Conservation (phyloP, 2,329 filamentous ascomycete genomes). For the Alternaria arborescens region DNA sequence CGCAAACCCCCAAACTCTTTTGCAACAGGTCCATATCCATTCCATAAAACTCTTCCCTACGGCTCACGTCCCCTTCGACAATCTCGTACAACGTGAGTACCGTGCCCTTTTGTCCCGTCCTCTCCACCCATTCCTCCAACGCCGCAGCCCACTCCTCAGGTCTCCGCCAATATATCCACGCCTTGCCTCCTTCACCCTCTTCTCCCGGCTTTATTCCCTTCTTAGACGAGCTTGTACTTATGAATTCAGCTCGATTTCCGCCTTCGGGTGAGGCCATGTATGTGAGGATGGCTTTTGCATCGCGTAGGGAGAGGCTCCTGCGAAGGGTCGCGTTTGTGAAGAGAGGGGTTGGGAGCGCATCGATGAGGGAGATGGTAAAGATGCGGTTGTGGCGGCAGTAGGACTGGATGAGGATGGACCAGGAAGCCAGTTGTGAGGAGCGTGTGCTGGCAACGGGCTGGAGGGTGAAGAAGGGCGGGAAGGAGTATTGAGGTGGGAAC, state of each 20-base stretch:
- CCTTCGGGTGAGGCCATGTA: constrained; percentile 65
- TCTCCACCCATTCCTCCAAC: constrained; percentile 81
- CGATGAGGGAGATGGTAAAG: constrained; percentile 75
- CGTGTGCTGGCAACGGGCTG: constrained; percentile 78
- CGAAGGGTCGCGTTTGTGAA: constrained; percentile 60
- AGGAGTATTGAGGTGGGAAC: constrained; percentile 68
- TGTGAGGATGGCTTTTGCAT: constrained; percentile 63
- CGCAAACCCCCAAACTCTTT: constrained; percentile 79
- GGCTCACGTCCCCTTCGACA: constrained; percentile 82
- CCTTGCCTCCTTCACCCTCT: constrained; percentile 43
- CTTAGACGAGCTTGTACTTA: constrained; percentile 42
- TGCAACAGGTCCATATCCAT: constrained; percentile 84
- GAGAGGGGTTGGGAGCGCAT: constrained; percentile 62
- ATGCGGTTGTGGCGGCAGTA: constrained; percentile 83
- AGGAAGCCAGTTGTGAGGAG: constrained; percentile 80
- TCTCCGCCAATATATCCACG: constrained; percentile 84
- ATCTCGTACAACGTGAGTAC: constrained; percentile 95
- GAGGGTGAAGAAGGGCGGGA: constrained; percentile 85
- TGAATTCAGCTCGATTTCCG: constrained; percentile 71
- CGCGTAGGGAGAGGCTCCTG: constrained; percentile 60
- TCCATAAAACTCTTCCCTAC: constrained; percentile 77
- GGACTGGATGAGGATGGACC: constrained; percentile 82
- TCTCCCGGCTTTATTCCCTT: constrained; percentile 36
- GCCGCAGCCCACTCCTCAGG: constrained; percentile 89
- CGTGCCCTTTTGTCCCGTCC: constrained; percentile 84